Percentiles rank a stretch among this genome's conserved stretches.
These are phyloP conservation scores for Naganishia onofrii DNA, from an alignment of 768 basidiomycete species.

Conservation along the genomic window DNA sequence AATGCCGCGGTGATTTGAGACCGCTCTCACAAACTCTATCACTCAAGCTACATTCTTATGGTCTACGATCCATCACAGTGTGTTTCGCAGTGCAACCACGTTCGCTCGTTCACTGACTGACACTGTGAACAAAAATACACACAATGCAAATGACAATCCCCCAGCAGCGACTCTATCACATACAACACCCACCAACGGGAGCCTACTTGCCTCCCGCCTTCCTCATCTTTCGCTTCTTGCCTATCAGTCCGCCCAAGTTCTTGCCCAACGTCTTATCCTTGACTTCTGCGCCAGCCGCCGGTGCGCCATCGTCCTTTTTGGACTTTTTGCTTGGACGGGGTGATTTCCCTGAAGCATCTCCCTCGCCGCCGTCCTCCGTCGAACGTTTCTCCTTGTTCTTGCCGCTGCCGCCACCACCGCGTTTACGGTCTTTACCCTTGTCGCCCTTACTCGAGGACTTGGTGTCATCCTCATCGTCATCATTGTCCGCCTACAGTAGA, in stretches of 20 bases:
- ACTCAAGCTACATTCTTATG: no score
- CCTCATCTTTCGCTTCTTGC: constrained; percentile 72
- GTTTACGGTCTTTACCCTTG: constrained; percentile 18
- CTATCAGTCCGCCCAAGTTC: constrained; percentile 67
- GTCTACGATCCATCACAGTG: no score
- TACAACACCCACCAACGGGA: background rate
- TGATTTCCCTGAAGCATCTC: constrained; percentile 27
- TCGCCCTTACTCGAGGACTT: constrained; percentile 31
- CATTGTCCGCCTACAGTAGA: constrained; percentile 41
- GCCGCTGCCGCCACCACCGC: no score
- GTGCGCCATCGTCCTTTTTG: constrained; percentile 50
- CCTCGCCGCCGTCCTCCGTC: constrained; percentile 37
- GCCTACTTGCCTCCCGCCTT: constrained; percentile 50
- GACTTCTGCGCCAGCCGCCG: constrained; percentile 21
- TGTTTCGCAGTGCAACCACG: no score
- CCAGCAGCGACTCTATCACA: background rate
- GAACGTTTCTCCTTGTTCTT: constrained; percentile 34
- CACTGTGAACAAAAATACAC: no score
- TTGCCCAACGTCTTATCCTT: constrained; percentile 42
- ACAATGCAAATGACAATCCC: background rate
- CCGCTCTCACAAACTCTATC: no score
- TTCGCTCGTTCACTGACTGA: no score
- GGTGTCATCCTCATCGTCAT: constrained; percentile 31
- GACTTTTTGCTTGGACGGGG: constrained; percentile 21
- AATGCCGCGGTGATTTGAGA: background rate